Evolutionary conservation across 108 stramenopile genomes (phyloP), one percentile per base, ranked within the genome.

Genomic region (Schizochytrium sp.): DNA sequence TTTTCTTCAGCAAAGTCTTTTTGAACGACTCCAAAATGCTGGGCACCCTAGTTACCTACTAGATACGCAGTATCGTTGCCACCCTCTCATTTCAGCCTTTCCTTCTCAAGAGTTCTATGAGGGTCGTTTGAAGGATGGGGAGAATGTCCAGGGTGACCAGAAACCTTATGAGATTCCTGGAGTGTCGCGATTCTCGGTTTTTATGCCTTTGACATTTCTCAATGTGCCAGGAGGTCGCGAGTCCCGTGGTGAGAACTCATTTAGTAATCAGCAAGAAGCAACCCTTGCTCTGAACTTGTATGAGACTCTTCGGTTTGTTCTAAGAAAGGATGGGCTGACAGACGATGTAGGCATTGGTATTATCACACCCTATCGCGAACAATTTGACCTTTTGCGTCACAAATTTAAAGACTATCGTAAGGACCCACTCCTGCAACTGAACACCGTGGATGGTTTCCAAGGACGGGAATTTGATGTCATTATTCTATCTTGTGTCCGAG

Each of bases 41-140:
- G 97, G 97, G 0, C 95, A 98, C 90, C 92, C 95, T 12, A 96
- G 97, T 3, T 95, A 97, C 76, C 91, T 99, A 94, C 93, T 99
- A 57, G 94, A 99, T 90, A 96, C 96, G 42, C 99, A 99, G 93
- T 98, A 98, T 93, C 94, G 98, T 89, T 97, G 97, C 97, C 96
- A 97, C 87, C 96, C 97, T 17, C 61, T 89, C 15, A 97, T 98
- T 38, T 94, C 96, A 12, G 93, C 95, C 83, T 98, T 97, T 91
- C 96, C 97, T 0, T 94, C 97, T 41, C 92, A 91, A 28, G 95
- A 96, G 15, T 97, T 97, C 90, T 98, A 98, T 88, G 94, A 92
- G 61, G 96, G 96, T 2, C 90, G 92, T 40, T 89, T 98, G 19
- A 44, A 92, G 40, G 97, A 98, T 90, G 97, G 96, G 5, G 93